Conservation (phyloP, 345 rosid species). For the Salix caprea region DNA sequence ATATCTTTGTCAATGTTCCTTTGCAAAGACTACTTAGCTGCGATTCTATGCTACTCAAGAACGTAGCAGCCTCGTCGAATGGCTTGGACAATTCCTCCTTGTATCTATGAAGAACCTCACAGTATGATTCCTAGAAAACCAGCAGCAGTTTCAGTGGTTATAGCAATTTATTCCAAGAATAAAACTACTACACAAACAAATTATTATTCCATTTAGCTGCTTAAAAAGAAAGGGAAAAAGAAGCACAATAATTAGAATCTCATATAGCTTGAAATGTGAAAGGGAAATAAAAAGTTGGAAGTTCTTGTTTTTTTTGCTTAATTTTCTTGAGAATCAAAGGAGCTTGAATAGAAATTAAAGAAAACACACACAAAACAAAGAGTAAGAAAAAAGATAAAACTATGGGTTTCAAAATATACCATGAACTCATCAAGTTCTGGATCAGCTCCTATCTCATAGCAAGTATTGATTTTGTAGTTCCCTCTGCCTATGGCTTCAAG, state of each 20-base stretch:
- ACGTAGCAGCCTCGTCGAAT: constrained; percentile 51
- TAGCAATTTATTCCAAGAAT: neutral
- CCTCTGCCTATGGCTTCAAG: constrained; percentile 47
- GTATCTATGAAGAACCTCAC: constrained; percentile 50
- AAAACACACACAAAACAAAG: neutral
- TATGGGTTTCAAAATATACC: constrained; percentile 23
- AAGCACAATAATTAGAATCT: neutral
- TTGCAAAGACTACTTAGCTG: constrained; percentile 52
- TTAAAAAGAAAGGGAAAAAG: neutral
- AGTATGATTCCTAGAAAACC: constrained; percentile 51
- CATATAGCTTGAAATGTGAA: neutral
- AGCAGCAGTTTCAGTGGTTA: neutral
- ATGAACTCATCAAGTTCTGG: constrained; percentile 71
- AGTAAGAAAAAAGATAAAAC: neutral
- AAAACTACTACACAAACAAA: neutral
- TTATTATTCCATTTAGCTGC: neutral
- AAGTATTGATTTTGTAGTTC: constrained; percentile 18
- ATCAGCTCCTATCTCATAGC: constrained; percentile 44
- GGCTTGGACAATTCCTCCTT: constrained; percentile 63
- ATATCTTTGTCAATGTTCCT: constrained; percentile 29
- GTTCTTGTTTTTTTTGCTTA: neutral
- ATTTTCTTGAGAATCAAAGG: neutral
- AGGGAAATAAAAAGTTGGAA: neutral
- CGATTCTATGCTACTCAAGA: constrained; percentile 56
- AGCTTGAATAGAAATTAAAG: neutral